Evolutionary conservation across 352 stramenopile species (phyloP).

Genomic region (Pythium angustatum): DNA sequence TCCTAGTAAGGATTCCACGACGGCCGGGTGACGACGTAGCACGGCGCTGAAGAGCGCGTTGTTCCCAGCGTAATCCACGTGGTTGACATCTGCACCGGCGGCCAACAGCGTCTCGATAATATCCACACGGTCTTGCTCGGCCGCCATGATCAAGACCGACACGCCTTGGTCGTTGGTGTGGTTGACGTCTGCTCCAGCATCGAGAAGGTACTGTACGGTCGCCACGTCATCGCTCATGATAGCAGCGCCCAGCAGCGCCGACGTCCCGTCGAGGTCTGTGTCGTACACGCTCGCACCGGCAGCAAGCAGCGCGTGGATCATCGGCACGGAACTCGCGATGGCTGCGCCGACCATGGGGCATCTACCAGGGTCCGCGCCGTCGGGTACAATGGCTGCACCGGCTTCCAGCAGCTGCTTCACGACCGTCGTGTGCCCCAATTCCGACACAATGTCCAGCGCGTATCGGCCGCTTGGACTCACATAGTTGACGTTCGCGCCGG

Average conservation of each 20-base stretch:
- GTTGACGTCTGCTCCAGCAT: neutral
- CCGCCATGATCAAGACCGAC: constrained; percentile 14
- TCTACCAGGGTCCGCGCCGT: neutral
- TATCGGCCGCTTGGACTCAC: neutral
- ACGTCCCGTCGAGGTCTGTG: neutral
- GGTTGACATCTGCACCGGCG: neutral
- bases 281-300: neutral
- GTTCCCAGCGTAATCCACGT: neutral
- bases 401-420: too few relatives aligned
- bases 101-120: neutral
- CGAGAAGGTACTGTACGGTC: constrained; percentile 2
- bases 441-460: too few relatives aligned
- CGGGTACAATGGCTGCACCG: too few relatives aligned
- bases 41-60: neutral
- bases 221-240: too few relatives aligned
- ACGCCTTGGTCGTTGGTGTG: neutral
- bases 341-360: neutral
- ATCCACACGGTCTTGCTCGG: constrained; percentile 1
- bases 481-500: too few relatives aligned
- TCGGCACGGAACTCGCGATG: neutral
- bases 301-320: neutral
- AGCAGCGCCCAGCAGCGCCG: neutral
- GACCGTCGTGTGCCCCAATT: too few relatives aligned
- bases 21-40: neutral
- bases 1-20: too few relatives aligned